phyloP scores from a whole-genome alignment of 2,329 filamentous ascomycete genomes.

The Stagonosporopsis cucurbitacearum region DNA sequence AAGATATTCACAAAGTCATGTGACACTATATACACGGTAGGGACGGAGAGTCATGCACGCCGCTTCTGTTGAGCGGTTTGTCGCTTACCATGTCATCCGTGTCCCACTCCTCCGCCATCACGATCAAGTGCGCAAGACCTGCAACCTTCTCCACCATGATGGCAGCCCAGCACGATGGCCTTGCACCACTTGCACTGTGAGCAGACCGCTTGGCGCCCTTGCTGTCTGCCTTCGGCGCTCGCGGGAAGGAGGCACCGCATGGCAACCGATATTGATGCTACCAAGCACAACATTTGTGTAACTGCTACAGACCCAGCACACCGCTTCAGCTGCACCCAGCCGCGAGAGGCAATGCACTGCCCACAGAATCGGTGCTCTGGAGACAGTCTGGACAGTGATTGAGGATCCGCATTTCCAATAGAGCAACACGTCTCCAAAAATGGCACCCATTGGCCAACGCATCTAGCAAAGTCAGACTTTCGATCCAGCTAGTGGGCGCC shows the following conservation, averaged over 20 bases:
- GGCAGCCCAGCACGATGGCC: conserved; percentile 23
- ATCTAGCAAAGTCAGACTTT: conserved; percentile 20
- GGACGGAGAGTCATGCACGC: conserved; percentile 2
- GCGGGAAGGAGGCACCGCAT: conserved; percentile 28
- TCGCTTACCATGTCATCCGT: conserved; percentile 17
- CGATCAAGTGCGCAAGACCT: conserved; percentile 21
- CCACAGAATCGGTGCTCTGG: conserved; percentile 31
- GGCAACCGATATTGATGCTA: conserved; percentile 39
- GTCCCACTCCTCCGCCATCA: conserved; percentile 20
- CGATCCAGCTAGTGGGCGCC: conserved; percentile 19
- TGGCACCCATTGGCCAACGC: conserved; percentile 34
- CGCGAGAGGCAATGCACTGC: conserved; percentile 21
- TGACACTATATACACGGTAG: too few species aligned
- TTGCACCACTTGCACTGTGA: conserved; percentile 20
- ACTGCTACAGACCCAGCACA: conserved; percentile 36
- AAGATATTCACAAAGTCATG: conserved; percentile 13
- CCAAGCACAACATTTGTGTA: conserved; percentile 37
- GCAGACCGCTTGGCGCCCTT: conserved; percentile 20
- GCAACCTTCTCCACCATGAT: conserved; percentile 32
- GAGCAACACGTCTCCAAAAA: conserved; percentile 21
- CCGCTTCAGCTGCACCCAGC: conserved; percentile 37
- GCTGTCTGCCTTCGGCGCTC: conserved; percentile 13
- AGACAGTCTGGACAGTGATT: conserved; percentile 6
- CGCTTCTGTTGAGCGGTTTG: conserved; percentile 4
- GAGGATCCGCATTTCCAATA: conserved; percentile 23